A percentile compares a stretch with the other conserved stretches of the same genome.
Conservation (phyloP, 1,284 basidiomycete species). For the Agaricales sp. region DNA sequence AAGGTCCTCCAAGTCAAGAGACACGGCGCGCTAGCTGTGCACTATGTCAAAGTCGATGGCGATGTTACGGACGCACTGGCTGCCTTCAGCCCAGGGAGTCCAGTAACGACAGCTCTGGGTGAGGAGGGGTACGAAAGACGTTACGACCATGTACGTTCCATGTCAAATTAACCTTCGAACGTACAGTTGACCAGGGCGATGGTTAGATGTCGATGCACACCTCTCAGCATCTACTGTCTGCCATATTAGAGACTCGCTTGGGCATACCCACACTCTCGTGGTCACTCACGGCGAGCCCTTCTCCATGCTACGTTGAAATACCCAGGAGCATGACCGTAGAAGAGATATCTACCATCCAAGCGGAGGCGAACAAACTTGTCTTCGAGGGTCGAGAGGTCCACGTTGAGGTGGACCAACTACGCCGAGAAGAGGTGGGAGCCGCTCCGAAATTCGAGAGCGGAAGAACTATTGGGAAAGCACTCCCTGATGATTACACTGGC, state of each 20-base stretch:
- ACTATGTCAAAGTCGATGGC: slow-evolving; percentile 50
- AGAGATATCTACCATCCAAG: slow-evolving; percentile 57
- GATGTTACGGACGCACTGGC: slow-evolving; percentile 32
- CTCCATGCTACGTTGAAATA: slow-evolving; percentile 72
- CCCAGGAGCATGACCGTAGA: slow-evolving; percentile 54
- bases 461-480: slow-evolving; percentile 39
- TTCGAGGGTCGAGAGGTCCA: slow-evolving; percentile 54
- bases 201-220: slow-evolving; percentile 75
- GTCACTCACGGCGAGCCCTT: slow-evolving; percentile 62
- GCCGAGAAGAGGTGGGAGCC: slow-evolving; percentile 25
- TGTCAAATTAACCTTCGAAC: neutral
- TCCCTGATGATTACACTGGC: slow-evolving; percentile 63
- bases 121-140: slow-evolving; percentile 60
- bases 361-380: slow-evolving; percentile 54
- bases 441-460: slow-evolving; percentile 30
- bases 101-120: slow-evolving; percentile 47
- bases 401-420: slow-evolving; percentile 60
- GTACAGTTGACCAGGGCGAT: slow-evolving; percentile 4
- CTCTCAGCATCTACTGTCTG: slow-evolving; percentile 76
- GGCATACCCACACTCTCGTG: slow-evolving; percentile 76
- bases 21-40: slow-evolving; percentile 67
- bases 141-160: slow-evolving; percentile 62
- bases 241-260: slow-evolving; percentile 60
- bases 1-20: slow-evolving; percentile 64
- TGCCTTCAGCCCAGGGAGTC: slow-evolving; percentile 37